phyloP scores from a whole-genome alignment of 2,329 filamentous ascomycete species.

The Chrysoporthe austroafricana region DNA sequence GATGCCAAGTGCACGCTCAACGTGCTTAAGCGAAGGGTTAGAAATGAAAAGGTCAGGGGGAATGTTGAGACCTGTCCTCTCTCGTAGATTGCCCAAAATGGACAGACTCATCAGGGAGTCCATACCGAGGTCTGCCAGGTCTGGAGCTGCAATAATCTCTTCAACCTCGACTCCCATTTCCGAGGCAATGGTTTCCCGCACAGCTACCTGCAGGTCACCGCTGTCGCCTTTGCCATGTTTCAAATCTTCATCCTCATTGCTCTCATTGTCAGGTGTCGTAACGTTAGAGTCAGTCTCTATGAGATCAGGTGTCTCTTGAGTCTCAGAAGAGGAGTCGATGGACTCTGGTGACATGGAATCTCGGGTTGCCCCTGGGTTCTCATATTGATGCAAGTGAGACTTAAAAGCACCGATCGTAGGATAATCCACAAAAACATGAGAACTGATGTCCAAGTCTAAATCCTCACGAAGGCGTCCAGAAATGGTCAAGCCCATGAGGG shows the following conservation, averaged over 20 bases:
- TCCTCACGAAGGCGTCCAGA: constrained; percentile 61
- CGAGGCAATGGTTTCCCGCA: constrained; percentile 69
- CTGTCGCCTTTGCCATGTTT: constrained; percentile 43
- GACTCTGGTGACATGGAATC: constrained; percentile 37
- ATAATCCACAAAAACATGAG: constrained; percentile 57
- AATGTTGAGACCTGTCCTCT: constrained; percentile 56
- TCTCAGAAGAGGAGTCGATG: constrained; percentile 39
- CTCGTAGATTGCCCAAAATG: constrained; percentile 58
- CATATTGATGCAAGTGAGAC: constrained; percentile 45
- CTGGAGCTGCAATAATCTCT: constrained; percentile 59
- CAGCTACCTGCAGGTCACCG: constrained; percentile 52
- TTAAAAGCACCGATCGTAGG: constrained; percentile 60
- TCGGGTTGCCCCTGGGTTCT: constrained; percentile 31
- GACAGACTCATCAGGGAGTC: constrained; percentile 62
- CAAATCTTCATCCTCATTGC: constrained; percentile 49
- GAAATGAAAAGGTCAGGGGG: constrained; percentile 64
- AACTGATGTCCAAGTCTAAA: constrained; percentile 57
- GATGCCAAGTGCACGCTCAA: constrained; percentile 66
- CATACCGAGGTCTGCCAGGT: constrained; percentile 61
- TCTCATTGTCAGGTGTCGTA: constrained; percentile 58
- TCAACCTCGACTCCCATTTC: constrained; percentile 74
- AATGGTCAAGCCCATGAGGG: constrained; percentile 63
- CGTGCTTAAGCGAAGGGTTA: constrained; percentile 66
- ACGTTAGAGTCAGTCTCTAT: constrained; percentile 50
- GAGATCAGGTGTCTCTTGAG: constrained; percentile 23